Evolutionary conservation across 805 yeast species (phyloP), one percentile per base, ranked within the genome.

Genomic region (Candida verbasci): DNA sequence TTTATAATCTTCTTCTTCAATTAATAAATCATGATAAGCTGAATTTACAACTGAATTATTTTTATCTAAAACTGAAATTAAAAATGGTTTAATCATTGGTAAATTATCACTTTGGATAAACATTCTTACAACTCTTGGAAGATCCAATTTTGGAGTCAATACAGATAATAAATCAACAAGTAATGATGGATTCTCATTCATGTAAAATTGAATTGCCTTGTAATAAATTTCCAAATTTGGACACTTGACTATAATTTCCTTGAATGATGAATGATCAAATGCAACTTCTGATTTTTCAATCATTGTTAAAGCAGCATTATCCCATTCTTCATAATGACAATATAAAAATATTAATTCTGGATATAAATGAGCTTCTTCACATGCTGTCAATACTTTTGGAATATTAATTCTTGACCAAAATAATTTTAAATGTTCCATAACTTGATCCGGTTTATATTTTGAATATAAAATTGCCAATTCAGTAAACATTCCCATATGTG

Each of bases 401-500:
- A 93, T 91, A 62, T 93, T 93, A 61, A 93, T 77, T 68, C 98
- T 83, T 10, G 97, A 88, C 97, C 97, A 93, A 78, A 93, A 93
- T 54, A 93, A 70, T 61, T 89, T 89, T 76, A 93, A 74, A 65
- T 93, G 97, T 65, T 93, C 97, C 87, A 86, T 85, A 38, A 94
- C 85, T 65, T 80, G 83, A 35, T 80, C 85, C 20, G 97, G 96
- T 44, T 79, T 77, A 65, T 89, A 93, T 61, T 89, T 91, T 47
- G 94, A 76, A 68, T 91, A 93, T 49, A 93, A 71, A 32, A 86
- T 74, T 16, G 97, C 96, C 51, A 93, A 74, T 64, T 89, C 97
- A 9, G 98, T 93, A 61, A 93, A 93, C 97, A 93, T 91, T 50
- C 97, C 98, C 98, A 93, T 93, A 59, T 93, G 98, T 25, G 98